Conservation (phyloP, 352 stramenopile genomes). For the Pythium utonaiense region DNA sequence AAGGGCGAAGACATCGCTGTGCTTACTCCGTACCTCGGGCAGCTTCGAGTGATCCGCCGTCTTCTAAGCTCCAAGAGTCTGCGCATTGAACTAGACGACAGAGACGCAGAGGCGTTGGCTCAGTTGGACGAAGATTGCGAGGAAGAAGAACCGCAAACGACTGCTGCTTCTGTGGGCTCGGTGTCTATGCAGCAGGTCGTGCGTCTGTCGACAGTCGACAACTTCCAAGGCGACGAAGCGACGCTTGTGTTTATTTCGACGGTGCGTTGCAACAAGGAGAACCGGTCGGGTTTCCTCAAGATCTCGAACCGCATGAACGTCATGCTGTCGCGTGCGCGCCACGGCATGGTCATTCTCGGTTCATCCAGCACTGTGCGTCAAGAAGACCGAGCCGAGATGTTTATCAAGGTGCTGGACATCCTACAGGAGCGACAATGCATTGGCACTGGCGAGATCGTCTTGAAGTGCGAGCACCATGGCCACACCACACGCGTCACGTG, state of each 20-base stretch:
- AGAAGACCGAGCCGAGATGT: constrained; percentile 37
- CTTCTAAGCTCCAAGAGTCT: constrained; percentile 32
- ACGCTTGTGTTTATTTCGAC: constrained; percentile 60
- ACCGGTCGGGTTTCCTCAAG: constrained; percentile 73
- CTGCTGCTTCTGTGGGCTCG: not conserved
- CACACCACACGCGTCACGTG: constrained; percentile 27
- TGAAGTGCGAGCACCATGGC: constrained; percentile 30
- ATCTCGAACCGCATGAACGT: constrained; percentile 71
- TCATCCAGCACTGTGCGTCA: constrained; percentile 31
- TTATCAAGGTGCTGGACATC: constrained; percentile 52
- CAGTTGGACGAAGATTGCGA: constrained; percentile 19
- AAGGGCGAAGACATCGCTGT: constrained; percentile 57
- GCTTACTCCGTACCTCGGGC: constrained; percentile 81
- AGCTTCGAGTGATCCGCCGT: constrained; percentile 58
- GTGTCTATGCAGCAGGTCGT: constrained; percentile 22
- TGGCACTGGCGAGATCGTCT: constrained; percentile 13
- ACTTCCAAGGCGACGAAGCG: constrained; percentile 79
- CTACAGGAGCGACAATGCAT: constrained; percentile 32
- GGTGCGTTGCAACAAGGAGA: constrained; percentile 53
- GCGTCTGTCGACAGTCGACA: constrained; percentile 55
- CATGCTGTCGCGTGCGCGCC: constrained; percentile 54
- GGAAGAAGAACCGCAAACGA: not conserved
- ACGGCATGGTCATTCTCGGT: constrained; percentile 58
- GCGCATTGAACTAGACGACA: constrained; percentile 25
- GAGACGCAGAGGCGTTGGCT: constrained; percentile 36